Percentiles rank a stretch among this genome's conserved stretches.
These are phyloP conservation scores for Croton setiger DNA, from an alignment of 441 rosid genomes.

Conservation along the genomic window DNA sequence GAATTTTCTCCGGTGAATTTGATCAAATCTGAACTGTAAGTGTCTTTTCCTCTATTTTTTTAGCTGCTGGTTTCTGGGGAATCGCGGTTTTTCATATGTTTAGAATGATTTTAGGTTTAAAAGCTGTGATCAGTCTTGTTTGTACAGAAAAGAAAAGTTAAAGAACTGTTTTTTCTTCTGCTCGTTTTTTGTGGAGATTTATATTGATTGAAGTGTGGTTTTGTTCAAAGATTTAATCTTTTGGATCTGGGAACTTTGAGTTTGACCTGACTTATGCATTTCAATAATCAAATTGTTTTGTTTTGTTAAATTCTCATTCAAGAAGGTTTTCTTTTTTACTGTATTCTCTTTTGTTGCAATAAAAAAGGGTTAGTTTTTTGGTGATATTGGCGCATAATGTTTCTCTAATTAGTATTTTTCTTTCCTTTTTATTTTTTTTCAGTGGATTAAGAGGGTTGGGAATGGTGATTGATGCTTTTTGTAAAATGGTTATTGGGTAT, in stretches of 20 bases:
- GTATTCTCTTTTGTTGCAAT: not conserved
- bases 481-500: constrained; percentile 17
- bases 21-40: constrained; percentile 10
- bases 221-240: not conserved
- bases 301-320: not conserved
- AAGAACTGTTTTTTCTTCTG: not conserved
- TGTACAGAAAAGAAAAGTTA: not conserved
- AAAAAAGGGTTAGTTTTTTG: not conserved
- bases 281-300: not conserved
- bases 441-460: constrained; percentile 5
- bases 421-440: not conserved
- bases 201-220: not conserved
- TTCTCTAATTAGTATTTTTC: no score
- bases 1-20: not conserved
- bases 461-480: constrained; percentile 1
- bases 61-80: not conserved
- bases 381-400: not conserved
- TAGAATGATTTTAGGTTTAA: no score
- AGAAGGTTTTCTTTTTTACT: not conserved
- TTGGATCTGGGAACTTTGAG: constrained; percentile 22
- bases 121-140: not conserved
- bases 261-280: not conserved
- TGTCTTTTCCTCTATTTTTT: not conserved
- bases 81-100: not conserved
- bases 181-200: not conserved